Conservation (phyloP, 495 filamentous ascomycete genomes). For the Annulohypoxylon maeteangense region DNA sequence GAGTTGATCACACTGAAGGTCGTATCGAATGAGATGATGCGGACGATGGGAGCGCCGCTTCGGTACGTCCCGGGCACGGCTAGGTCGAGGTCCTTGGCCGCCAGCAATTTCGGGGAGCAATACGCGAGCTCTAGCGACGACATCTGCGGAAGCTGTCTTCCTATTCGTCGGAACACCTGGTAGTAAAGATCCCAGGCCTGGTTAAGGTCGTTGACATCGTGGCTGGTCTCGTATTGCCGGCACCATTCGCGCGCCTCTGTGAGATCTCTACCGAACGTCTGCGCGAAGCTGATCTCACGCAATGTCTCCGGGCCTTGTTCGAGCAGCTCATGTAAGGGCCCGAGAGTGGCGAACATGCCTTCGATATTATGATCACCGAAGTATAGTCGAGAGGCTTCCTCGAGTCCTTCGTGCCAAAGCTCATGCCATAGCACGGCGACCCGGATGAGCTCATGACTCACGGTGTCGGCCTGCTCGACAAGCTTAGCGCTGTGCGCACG, state of each 20-base stretch:
- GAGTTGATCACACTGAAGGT: constrained; percentile 93
- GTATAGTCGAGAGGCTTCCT: constrained; percentile 91
- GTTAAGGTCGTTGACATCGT: constrained; percentile 92
- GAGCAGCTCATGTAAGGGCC: constrained; percentile 89
- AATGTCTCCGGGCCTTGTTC: constrained; percentile 91
- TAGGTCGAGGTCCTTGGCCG: constrained; percentile 83
- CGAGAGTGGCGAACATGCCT: constrained; percentile 93
- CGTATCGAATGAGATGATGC: constrained; percentile 88
- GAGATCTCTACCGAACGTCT: constrained; percentile 94
- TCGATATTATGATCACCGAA: constrained; percentile 97
- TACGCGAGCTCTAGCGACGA: constrained; percentile 94
- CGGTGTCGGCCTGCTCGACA: constrained; percentile 93
- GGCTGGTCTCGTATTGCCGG: constrained; percentile 83
- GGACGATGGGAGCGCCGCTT: constrained; percentile 84
- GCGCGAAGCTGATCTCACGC: constrained; percentile 95
- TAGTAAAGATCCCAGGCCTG: constrained; percentile 99
- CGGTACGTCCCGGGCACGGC: constrained; percentile 95
- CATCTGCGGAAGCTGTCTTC: constrained; percentile 89
- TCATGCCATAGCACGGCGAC: constrained; percentile 99
- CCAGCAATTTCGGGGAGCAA: constrained; percentile 90
- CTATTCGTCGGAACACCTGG: constrained; percentile 94
- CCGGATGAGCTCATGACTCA: constrained; percentile 93
- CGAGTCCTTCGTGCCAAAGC: constrained; percentile 97
- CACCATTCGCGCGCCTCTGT: constrained; percentile 96
- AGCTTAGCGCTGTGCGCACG: constrained; percentile 91